Base-by-base conservation (phyloP, 495 filamentous ascomycete genomes). In the Penicillium arizonense region DNA sequence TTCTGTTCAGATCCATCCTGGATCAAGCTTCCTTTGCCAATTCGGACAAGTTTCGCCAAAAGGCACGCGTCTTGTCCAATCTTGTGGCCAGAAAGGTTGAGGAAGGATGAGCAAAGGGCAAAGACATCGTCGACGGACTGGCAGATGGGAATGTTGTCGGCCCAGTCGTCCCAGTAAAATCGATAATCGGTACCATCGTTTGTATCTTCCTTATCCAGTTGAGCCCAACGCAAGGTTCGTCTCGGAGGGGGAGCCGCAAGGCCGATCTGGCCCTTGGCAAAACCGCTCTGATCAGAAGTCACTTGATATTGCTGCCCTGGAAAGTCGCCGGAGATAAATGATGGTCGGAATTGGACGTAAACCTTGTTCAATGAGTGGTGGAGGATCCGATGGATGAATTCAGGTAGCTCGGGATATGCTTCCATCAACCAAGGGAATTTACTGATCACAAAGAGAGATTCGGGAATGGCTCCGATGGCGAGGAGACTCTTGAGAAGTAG, bases 91-190 rank as follows among this genome's bases (percentile, higher is more conserved):
- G 89, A 84, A 21, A 91, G 73, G 53, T 93, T 92, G 18, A 96
- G 74, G 23, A 99, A 77, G 0, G 92, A 91, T 39, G 84, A 83
- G 70, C 90, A 96, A 10, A 99, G 82, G 3, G 83, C 81, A 61
- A 97, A 94, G 3, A 99, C 77, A 62, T 99, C 94, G 57, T 96
- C 90, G 5, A 96, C 82, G 3, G 76, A 87, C 63, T 96, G 91
- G 62, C 94, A 97, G 9, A 96, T 71, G 2, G 95, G 95, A 26
- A 97, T 77, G 55, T 91, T 93, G 55, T 97, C 93, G 9, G 87
- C 78, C 95, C 95, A 99, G 48, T 97, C 92, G 52, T 97, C 93
- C 85, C 91, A 96, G 70, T 97, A 99, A 66, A 95, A 97, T 23
- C 87, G 81, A 62, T 96, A 96, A 42, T 85, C 82, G 4, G 77